Evolutionary conservation across 768 basidiomycete genomes (phyloP).

Genomic region (Udeniomyces megalosporus): DNA sequence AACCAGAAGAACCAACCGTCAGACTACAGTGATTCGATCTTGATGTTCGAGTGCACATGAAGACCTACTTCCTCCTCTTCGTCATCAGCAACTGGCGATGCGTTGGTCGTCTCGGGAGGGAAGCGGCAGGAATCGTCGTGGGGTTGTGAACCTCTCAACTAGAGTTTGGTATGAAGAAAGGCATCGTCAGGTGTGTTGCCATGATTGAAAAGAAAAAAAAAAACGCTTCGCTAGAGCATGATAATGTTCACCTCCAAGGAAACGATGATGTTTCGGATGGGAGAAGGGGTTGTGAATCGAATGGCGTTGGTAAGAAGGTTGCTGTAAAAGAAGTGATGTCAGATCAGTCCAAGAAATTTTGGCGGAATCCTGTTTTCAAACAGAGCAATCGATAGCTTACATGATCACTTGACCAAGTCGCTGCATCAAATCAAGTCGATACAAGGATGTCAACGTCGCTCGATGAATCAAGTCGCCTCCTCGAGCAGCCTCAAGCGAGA

Average conservation of each 20-base stretch:
- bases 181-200: too few species aligned
- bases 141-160: too few species aligned
- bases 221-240: slow-evolving; percentile 26
- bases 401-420: slow-evolving; percentile 10
- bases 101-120: slow-evolving; percentile 19
- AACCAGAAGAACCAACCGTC: too few species aligned
- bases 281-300: slow-evolving; percentile 7
- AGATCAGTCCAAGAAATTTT: too few species aligned
- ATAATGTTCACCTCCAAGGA: slow-evolving; percentile 26
- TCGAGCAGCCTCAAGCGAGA: too few species aligned
- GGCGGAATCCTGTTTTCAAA: too few species aligned
- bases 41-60: too few species aligned
- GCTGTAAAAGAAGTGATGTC: slow-evolving; percentile 17
- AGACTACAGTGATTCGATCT: too few species aligned
- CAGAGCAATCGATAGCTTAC: neutral
- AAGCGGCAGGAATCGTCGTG: slow-evolving; percentile 23
- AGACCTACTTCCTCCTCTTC: neutral
- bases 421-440: neutral
- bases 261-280: slow-evolving; percentile 26
- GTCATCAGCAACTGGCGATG: neutral
- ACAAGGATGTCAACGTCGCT: too few species aligned
- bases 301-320: slow-evolving; percentile 32
- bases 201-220: too few species aligned
- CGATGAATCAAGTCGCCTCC: too few species aligned
- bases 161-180: too few species aligned